Evolutionary conservation across 345 rosid species (phyloP).

Genomic region (Eucalyptus tenuipes): DNA sequence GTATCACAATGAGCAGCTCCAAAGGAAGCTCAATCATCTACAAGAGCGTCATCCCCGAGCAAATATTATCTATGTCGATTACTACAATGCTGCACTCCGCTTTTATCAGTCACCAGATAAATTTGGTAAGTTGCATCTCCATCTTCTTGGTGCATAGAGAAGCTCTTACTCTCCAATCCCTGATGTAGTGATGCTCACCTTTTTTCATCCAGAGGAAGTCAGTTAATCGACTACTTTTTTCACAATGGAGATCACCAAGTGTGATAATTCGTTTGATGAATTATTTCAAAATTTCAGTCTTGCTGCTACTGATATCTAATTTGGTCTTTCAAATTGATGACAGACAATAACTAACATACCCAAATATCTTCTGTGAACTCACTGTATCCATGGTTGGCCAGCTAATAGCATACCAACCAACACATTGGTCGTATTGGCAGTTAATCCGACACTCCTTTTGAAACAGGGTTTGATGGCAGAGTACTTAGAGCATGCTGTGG

Average conservation of each 20-base stretch:
- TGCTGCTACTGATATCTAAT: not conserved
- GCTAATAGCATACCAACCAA: not conserved
- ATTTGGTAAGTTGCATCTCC: slow-evolving; percentile 14
- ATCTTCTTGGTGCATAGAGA: not conserved
- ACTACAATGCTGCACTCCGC: slow-evolving; percentile 10
- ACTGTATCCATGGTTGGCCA: not conserved
- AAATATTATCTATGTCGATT: slow-evolving; percentile 21
- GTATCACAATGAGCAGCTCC: slow-evolving; percentile 24
- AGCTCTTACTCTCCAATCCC: not conserved
- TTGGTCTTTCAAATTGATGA: not conserved
- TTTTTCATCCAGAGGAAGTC: not conserved
- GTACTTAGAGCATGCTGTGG: slow-evolving; percentile 33
- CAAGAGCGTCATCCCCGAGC: slow-evolving; percentile 9
- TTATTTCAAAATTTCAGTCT: not conserved
- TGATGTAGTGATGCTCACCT: not conserved
- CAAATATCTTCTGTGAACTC: not conserved
- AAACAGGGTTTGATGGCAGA: slow-evolving; percentile 11
- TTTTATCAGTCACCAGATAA: slow-evolving; percentile 11
- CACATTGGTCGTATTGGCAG: not conserved
- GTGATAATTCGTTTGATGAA: not conserved
- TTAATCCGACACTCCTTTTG: not conserved
- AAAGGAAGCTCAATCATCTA: slow-evolving; percentile 1
- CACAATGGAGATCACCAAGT: not conserved
- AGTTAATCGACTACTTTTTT: not conserved
- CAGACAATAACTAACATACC: not conserved